phyloP scores from a whole-genome alignment of 2,329 filamentous ascomycete genomes.

The Scopulariopsis brevicaulis region DNA sequence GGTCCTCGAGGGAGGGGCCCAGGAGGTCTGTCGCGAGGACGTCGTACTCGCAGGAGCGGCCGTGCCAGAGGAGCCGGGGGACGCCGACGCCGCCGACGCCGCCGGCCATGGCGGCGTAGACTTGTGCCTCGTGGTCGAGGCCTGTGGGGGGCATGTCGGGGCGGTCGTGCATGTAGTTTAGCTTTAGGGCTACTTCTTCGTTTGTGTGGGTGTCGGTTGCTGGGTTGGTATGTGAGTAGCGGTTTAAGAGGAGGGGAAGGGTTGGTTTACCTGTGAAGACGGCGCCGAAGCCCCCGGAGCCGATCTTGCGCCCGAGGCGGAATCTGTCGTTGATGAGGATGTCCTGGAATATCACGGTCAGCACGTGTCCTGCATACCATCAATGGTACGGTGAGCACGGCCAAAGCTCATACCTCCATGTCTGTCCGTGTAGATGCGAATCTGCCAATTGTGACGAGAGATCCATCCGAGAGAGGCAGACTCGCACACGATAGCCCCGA shows the following conservation, averaged over 20 bases:
- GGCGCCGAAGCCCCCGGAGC: slow-evolving; percentile 10
- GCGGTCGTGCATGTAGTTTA: background rate
- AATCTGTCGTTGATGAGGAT: slow-evolving; percentile 10
- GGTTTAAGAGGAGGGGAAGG: background rate
- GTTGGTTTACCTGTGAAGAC: slow-evolving; percentile 9
- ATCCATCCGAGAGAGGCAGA: background rate
- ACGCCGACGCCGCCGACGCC: slow-evolving; percentile 9
- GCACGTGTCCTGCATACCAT: background rate
- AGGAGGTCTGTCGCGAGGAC: slow-evolving; percentile 13
- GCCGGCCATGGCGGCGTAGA: slow-evolving; percentile 6
- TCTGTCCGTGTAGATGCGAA: background rate
- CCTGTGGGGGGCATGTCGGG: background rate
- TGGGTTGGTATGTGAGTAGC: background rate
- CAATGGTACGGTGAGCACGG: no score
- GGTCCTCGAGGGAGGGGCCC: slow-evolving; percentile 58
- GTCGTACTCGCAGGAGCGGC: slow-evolving; percentile 10
- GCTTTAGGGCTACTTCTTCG: background rate
- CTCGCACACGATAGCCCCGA: background rate
- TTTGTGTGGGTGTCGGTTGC: background rate
- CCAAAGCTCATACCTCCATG: background rate
- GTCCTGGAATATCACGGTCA: slow-evolving; percentile 4
- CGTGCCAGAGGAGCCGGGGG: slow-evolving; percentile 11
- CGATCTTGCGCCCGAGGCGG: slow-evolving; percentile 11
- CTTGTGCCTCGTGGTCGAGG: slow-evolving; percentile 9
- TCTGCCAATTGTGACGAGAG: background rate